Evolutionary conservation across 176 grass and related monocot genomes (phyloP), one percentile per base, ranked within the genome.

Genomic region (Musa beccarii): DNA sequence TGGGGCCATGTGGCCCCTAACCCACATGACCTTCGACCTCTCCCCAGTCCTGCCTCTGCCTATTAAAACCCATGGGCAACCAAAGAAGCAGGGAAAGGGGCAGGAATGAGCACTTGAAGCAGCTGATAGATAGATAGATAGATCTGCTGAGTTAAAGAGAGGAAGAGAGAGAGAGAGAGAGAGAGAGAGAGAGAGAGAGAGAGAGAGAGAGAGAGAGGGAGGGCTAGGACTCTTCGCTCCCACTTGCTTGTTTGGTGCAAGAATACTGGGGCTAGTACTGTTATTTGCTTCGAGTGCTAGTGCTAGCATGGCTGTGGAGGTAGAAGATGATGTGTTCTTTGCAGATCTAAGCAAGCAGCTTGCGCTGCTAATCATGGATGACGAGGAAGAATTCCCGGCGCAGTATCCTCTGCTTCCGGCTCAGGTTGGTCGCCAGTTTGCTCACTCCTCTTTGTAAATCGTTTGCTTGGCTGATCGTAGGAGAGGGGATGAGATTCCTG

Each of bases 281-380:
- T 3, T 68, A 12, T 34, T n/a, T 69, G 2, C 0, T 26, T 52
- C 49, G 1, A 68, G 14, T 10, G 26, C 4, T 57, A 6, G 57
- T 62, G 34, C 21, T 12, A 23, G n/a, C 34, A 51, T 71, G 68
- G 28, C 68, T 9, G 57, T 53, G 82, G 83, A 89, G 84, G 56
- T 83, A 59, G 90, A 92, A 68, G 88, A 98, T 83, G 95, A 98
- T 92, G 25, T 91, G 59, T 86, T 91, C 86, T 98, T 98, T 75
- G 95, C 95, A 9, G 90, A 98, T 72, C 87, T 94, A 76, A 98
- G 95, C 90, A 88, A 94, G 86, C 86, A 86, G 80, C 93, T 98
- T 78, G 89, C 95, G 10, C 90, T 91, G 22, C 84, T 98, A 52
- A 89, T 98, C 79, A 98, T 86, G 84, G 95, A 98, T 69, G 95